These are phyloP conservation scores for Pascua guehoae DNA, from an alignment of 1,284 basidiomycete species.

Conservation along the genomic window DNA sequence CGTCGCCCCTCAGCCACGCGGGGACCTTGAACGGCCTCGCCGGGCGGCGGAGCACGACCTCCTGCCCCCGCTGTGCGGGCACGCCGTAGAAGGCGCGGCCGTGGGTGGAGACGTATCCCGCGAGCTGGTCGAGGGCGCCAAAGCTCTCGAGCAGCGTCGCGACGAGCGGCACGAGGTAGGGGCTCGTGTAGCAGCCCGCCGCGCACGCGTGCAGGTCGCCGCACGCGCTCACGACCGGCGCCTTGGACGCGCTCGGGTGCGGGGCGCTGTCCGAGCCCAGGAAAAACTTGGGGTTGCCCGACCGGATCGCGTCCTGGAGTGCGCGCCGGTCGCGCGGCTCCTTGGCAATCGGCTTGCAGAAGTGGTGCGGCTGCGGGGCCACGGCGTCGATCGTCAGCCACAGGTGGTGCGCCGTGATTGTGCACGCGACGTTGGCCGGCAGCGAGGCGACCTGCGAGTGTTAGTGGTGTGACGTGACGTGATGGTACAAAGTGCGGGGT, in stretches of 20 bases:
- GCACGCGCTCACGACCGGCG: slow-evolving; percentile 51
- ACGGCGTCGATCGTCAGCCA: slow-evolving; percentile 93
- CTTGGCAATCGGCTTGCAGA: slow-evolving; percentile 98
- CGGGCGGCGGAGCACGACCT: slow-evolving; percentile 49
- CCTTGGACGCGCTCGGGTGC: slow-evolving; percentile 77
- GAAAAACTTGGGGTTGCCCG: slow-evolving; percentile 94
- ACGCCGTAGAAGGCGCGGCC: slow-evolving; percentile 77
- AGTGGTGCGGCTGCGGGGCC: slow-evolving; percentile 93
- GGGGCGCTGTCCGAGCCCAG: slow-evolving; percentile 96
- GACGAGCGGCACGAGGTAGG: slow-evolving; percentile 80
- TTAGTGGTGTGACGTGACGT: background rate
- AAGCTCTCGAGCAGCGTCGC: slow-evolving; percentile 77
- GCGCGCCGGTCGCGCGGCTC: slow-evolving; percentile 87
- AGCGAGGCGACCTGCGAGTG: slow-evolving; percentile 61
- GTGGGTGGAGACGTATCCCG: slow-evolving; percentile 69
- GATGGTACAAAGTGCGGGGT: too few relatives aligned
- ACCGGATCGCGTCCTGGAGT: slow-evolving; percentile 71
- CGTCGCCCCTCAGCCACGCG: slow-evolving; percentile 53
- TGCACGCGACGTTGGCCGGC: slow-evolving; percentile 86
- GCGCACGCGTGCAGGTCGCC: slow-evolving; percentile 65
- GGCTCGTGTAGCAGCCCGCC: slow-evolving; percentile 89
- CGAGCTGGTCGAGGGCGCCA: slow-evolving; percentile 72
- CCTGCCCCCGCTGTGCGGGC: slow-evolving; percentile 39
- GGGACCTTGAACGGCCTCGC: slow-evolving; percentile 51
- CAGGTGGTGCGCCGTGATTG: slow-evolving; percentile 96